Evolutionary conservation across 208 protist genomes (phyloP), one percentile per base, ranked within the genome.

Genomic region (Acanthamoeba divionensis): DNA sequence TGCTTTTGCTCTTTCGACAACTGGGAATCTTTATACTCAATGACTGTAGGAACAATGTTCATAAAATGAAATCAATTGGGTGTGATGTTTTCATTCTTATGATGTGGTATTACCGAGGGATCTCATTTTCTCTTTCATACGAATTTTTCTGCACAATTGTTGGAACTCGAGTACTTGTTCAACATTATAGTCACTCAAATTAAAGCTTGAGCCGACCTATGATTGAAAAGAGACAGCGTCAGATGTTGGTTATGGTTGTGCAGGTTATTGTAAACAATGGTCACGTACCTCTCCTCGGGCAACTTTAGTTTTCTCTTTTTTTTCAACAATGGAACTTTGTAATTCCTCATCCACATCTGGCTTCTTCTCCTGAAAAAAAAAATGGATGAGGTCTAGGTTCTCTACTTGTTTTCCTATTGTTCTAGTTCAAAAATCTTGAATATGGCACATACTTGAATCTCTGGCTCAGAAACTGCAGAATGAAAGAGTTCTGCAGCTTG

Each of bases 11-110:
- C 77, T 26, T 66, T 18, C 52, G 77, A 86, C 2, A 63, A 24
- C 77, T 86, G 60, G 47, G 36, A 54, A 44, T 86, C 77, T 55
- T 86, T 86, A 55, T 66, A 86, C 31, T 86, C 52, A 5, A 66
- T 66, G 9, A 86, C 77, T 86, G 77, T 6, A 29, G 26, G 8
- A 67, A 75, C n/a, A 13, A 44, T 4, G 36, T 8, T 18, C 24
- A 47, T 52, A 26, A 75, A 26, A 75, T 7, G 15, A 75, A 47
- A 47, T 52, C 5, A 44, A 75, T 60, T 24, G n/a, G 52, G 52
- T 18, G n/a, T 60, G n/a, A n/a, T n/a, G n/a, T n/a, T n/a, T n/a
- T n/a, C n/a, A n/a, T n/a, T n/a, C n/a, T n/a, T n/a, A n/a, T n/a
- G n/a, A n/a, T 60, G 52, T n/a, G 52, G 52, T 60, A n/a, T 18